Base-by-base conservation (phyloP, 768 basidiomycete species). In the Dacryopinax primogenitus region DNA sequence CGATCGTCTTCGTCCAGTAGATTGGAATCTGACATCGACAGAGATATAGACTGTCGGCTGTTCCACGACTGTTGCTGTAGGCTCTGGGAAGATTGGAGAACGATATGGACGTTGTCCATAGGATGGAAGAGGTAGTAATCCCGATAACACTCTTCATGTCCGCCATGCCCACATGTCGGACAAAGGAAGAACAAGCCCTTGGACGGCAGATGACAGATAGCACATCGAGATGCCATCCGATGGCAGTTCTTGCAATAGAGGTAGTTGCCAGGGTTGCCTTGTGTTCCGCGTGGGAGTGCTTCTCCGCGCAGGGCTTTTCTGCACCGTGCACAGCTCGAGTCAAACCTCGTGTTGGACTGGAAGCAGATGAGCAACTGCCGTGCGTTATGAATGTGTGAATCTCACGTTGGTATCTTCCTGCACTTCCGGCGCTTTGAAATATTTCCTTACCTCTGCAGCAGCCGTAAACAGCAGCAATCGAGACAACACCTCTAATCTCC, bases 201-300 rank as follows among this genome's bases (percentile, higher is more conserved):
- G 16, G 91, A 87, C 2, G 90, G 90, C 32, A 92, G 81, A 64
- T 84, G 90, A 73, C 90, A 92, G 66, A 92, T 89, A 1, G 86
- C 78, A 72, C 90, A 92, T 37, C 65, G 75, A 68, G 70, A 81
- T 69, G 68, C 74, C 1, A 78, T 74, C 0, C 71, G 66, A 62
- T 78, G 80, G 75, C 90, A 92, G 4, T 75, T 71, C 1, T 74
- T 65, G 71, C 90, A 92, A 65, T 80, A 81, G 0, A 84, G 70
- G 77, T 72, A 81, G 79, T 13, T 80, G 77, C 65, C 82, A 78
- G 70, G 74, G 37, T 34, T 69, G 45, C 37, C 51, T 32, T 62
- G 65, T 4, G 71, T 68, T 1, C 71, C 68, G 18, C 66, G 69
- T 1, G 68, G 67, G 36, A 79, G 68, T 58, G 78, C 75, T 64